phyloP scores from a whole-genome alignment of 306 rosid species.

The Rosa persica region DNA sequence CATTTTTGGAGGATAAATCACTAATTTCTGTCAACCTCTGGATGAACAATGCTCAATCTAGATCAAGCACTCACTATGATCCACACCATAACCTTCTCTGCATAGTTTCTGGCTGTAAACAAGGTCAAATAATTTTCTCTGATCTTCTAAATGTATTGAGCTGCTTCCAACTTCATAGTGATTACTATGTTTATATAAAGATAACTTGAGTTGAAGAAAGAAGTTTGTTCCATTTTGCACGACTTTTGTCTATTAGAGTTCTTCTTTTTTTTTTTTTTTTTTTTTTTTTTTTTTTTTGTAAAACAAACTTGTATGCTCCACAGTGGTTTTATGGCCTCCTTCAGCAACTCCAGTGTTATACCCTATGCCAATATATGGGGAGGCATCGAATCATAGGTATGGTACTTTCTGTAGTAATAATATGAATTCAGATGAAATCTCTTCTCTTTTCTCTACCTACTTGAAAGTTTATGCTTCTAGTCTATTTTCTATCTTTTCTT shows the following conservation, averaged over 20 bases:
- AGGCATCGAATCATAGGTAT: conserved; percentile 97
- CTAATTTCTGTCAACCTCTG: conserved; percentile 79
- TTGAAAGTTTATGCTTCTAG: conserved; percentile 9
- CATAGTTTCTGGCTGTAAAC: conserved; percentile 81
- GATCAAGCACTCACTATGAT: conserved; percentile 98
- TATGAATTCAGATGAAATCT: conserved; percentile 2
- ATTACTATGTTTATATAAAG: not conserved
- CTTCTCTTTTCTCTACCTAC: not conserved
- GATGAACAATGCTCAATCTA: conserved; percentile 85
- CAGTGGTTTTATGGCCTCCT: conserved; percentile 96
- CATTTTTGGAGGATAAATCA: conserved; percentile 55
- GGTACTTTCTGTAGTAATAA: conserved; percentile 15
- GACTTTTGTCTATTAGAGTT: not conserved
- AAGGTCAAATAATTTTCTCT: conserved; percentile 47
- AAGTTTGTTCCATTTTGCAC: not conserved
- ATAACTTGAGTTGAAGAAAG: not conserved
- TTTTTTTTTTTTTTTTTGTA: not conserved
- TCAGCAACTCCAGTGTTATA: conserved; percentile 76
- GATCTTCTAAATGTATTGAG: not conserved
- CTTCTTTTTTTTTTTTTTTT: not conserved
- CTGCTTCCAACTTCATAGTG: not conserved
- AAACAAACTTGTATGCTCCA: conserved; percentile 27
- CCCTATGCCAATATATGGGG: conserved; percentile 89
- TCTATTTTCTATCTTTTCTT: not conserved
- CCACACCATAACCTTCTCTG: conserved; percentile 93